A percentile compares a stretch with the other conserved stretches of the same genome.
phyloP scores from a whole-genome alignment of 495 filamentous ascomycete species.

The Tuber borchii region DNA sequence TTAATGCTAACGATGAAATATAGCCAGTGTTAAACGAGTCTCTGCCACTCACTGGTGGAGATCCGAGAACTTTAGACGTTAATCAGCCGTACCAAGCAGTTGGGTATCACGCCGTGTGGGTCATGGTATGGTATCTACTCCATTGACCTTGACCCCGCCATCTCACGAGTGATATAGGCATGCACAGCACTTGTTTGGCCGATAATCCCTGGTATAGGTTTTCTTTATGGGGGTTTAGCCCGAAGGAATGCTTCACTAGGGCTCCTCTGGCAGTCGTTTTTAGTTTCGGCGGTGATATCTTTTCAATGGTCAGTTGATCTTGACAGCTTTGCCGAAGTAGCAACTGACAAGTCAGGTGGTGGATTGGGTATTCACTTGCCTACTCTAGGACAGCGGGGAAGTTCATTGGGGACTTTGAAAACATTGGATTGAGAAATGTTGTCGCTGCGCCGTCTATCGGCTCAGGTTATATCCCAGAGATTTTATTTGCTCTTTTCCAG shows the following conservation, averaged over 20 bases:
- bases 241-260: conserved; percentile 52
- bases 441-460: conserved; percentile 50
- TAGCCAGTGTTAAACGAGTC: not conserved
- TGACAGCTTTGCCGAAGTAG: not conserved
- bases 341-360: conserved; percentile 53
- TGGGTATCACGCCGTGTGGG: conserved; percentile 9
- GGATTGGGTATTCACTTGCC: conserved; percentile 55
- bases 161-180: not conserved
- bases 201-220: conserved; percentile 54
- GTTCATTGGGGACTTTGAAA: conserved; percentile 52
- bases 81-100: not conserved
- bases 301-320: not conserved
- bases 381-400: conserved; percentile 50
- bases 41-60: conserved; percentile 6
- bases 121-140: conserved; percentile 6
- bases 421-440: conserved; percentile 53
- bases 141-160: not conserved
- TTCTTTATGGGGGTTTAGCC: conserved; percentile 53
- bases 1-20: not conserved
- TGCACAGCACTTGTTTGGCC: conserved; percentile 48
- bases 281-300: conserved; percentile 45
- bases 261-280: conserved; percentile 53
- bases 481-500: conserved; percentile 55
- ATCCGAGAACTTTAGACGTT: conserved; percentile 7
- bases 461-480: conserved; percentile 49